Evolutionary conservation across 2,329 filamentous ascomycete species (phyloP).

Genomic region (Dactylonectria estremocensis): DNA sequence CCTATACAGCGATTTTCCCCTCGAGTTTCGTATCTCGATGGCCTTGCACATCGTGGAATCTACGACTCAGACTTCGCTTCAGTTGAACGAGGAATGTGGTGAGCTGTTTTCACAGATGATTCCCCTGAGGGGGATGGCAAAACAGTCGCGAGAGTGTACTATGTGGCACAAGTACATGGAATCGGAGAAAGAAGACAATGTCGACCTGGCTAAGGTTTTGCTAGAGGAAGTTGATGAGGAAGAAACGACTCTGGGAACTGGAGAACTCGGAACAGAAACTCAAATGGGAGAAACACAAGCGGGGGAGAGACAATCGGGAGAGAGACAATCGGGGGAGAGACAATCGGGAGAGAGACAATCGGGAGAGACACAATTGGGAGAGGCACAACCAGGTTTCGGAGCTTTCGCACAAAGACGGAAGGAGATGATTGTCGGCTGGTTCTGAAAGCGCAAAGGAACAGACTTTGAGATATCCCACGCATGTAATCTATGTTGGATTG

Average conservation of each 20-base stretch:
- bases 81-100: slow-evolving; percentile 44
- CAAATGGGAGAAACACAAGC: slow-evolving; percentile 15
- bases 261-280: slow-evolving; percentile 14
- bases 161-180: slow-evolving; percentile 21
- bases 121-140: slow-evolving; percentile 8
- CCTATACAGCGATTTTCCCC: slow-evolving; percentile 49
- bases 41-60: slow-evolving; percentile 46
- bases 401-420: neutral
- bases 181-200: neutral
- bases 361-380: slow-evolving; percentile 4
- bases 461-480: neutral
- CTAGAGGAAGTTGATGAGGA: slow-evolving; percentile 15
- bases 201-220: neutral
- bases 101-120: slow-evolving; percentile 27
- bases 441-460: slow-evolving; percentile 9
- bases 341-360: slow-evolving; percentile 26
- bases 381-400: slow-evolving; percentile 16
- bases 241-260: slow-evolving; percentile 4
- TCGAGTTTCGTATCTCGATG: slow-evolving; percentile 50
- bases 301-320: slow-evolving; percentile 23
- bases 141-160: slow-evolving; percentile 28
- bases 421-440: slow-evolving; percentile 21
- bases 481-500: neutral
- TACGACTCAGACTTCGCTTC: slow-evolving; percentile 39
- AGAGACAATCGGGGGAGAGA: slow-evolving; percentile 15